Conservation (phyloP, 1,284 basidiomycete species). For the Irpex sp. region DNA sequence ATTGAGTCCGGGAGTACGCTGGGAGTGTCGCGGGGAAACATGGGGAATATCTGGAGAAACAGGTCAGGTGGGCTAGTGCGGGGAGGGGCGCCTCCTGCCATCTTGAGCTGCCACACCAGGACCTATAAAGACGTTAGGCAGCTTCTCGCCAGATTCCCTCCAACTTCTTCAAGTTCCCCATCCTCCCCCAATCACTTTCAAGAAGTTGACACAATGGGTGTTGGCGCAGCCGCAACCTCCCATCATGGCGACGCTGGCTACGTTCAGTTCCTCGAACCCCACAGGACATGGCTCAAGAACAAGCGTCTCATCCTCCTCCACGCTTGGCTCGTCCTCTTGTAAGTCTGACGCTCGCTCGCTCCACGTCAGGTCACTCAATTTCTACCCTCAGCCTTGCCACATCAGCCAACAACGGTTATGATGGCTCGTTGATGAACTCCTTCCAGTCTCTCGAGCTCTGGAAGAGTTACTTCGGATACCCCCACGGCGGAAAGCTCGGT, state of each 20-base stretch:
- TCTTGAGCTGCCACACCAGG: conserved; percentile 2
- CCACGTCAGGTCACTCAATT: not conserved
- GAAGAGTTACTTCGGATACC: conserved; percentile 53
- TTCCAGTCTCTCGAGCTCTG: conserved; percentile 64
- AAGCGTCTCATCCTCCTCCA: conserved; percentile 62
- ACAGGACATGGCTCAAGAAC: conserved; percentile 71
- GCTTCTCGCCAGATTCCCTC: conserved; percentile 25
- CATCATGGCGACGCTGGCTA: conserved; percentile 31
- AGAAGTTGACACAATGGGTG: conserved; percentile 43
- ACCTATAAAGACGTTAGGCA: conserved; percentile 27
- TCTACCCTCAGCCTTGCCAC: conserved; percentile 54
- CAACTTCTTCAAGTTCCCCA: conserved; percentile 27
- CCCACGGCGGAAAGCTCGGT: conserved; percentile 56
- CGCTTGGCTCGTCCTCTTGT: conserved; percentile 67
- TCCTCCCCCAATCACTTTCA: conserved; percentile 14
- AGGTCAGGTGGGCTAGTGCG: conserved; percentile 18
- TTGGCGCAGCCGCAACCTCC: conserved; percentile 27
- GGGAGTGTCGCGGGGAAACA: conserved; percentile 25
- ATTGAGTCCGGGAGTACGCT: conserved; percentile 10
- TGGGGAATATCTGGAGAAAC: conserved; percentile 30
- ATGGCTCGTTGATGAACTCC: conserved; percentile 77
- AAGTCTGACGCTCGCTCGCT: conserved; percentile 20
- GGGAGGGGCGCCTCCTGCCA: not conserved
- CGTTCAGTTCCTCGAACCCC: conserved; percentile 58
- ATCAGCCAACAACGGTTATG: conserved; percentile 74